phyloP scores from a whole-genome alignment of 768 basidiomycete species.

The Hygrophorus russula region DNA sequence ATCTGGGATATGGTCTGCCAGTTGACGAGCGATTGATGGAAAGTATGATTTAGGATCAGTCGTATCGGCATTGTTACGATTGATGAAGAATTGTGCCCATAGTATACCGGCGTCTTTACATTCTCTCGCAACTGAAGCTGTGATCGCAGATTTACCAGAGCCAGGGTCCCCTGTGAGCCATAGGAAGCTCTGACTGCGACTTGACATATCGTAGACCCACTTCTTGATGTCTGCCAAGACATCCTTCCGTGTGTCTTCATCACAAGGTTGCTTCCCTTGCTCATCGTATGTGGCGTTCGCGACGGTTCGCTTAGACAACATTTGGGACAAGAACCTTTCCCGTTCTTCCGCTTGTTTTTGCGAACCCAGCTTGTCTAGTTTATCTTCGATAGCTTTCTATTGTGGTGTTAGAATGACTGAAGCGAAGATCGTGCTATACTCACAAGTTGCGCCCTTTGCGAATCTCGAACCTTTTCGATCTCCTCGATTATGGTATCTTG shows the following conservation, averaged over 20 bases:
- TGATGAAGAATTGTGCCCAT: constrained; percentile 13
- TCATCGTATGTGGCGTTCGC: constrained; percentile 8
- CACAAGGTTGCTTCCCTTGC: constrained; percentile 11
- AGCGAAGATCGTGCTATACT: too few relatives aligned
- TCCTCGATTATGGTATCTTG: not conserved
- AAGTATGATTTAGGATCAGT: constrained; percentile 11
- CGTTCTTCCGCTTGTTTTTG: constrained; percentile 8
- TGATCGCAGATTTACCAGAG: constrained; percentile 11
- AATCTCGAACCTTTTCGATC: constrained; percentile 5
- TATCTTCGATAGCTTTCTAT: constrained; percentile 4
- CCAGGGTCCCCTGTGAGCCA: constrained; percentile 12
- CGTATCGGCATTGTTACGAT: constrained; percentile 9
- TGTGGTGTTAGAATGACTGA: too few relatives aligned
- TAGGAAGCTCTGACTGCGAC: constrained; percentile 5
- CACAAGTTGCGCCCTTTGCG: constrained; percentile 8
- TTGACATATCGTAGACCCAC: constrained; percentile 7
- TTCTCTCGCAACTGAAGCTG: constrained; percentile 9
- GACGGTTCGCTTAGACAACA: constrained; percentile 4
- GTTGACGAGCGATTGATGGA: constrained; percentile 12
- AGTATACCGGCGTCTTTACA: constrained; percentile 9
- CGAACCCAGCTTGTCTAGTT: constrained; percentile 5
- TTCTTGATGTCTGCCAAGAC: constrained; percentile 7
- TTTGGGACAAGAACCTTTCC: not conserved
- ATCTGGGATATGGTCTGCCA: constrained; percentile 3
- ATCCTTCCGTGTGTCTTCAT: constrained; percentile 9